phyloP scores from a whole-genome alignment of 2,329 filamentous ascomycete species.

The Pezicula carpinea region DNA sequence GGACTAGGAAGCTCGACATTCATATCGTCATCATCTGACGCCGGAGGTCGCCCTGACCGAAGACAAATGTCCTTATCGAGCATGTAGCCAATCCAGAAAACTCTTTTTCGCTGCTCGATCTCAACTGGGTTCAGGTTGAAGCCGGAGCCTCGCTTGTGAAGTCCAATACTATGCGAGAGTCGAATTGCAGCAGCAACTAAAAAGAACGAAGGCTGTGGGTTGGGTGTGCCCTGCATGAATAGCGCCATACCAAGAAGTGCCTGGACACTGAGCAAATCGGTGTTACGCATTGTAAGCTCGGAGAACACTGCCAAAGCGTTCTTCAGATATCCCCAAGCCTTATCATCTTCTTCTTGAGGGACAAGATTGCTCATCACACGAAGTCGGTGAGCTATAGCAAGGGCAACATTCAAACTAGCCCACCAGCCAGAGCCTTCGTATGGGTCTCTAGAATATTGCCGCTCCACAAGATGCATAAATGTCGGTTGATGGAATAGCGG shows the following conservation, averaged over 20 bases:
- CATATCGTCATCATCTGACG: slow-evolving; percentile 79
- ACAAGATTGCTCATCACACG: slow-evolving; percentile 95
- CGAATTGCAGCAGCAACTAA: slow-evolving; percentile 87
- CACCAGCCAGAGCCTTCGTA: slow-evolving; percentile 98
- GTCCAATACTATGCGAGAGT: slow-evolving; percentile 85
- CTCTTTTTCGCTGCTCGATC: slow-evolving; percentile 80
- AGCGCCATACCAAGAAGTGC: slow-evolving; percentile 88
- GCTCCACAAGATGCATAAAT: slow-evolving; percentile 95
- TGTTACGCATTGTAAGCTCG: slow-evolving; percentile 93
- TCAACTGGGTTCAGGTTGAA: slow-evolving; percentile 94
- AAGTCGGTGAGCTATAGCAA: slow-evolving; percentile 89
- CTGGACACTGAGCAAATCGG: slow-evolving; percentile 90
- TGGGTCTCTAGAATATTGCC: slow-evolving; percentile 87
- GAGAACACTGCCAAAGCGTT: slow-evolving; percentile 92
- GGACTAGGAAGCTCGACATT: slow-evolving; percentile 93
- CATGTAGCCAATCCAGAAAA: slow-evolving; percentile 74
- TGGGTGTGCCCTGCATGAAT: slow-evolving; percentile 94
- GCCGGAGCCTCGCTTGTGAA: slow-evolving; percentile 88
- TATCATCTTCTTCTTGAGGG: slow-evolving; percentile 84
- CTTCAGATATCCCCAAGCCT: slow-evolving; percentile 93
- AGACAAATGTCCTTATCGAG: slow-evolving; percentile 71
- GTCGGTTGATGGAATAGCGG: slow-evolving; percentile 96
- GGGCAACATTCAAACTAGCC: slow-evolving; percentile 89
- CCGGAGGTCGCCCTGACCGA: slow-evolving; percentile 65
- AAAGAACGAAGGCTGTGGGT: slow-evolving; percentile 90